Base-by-base conservation (phyloP, 2,329 filamentous ascomycete species). In the Cordyceps farinosa region DNA sequence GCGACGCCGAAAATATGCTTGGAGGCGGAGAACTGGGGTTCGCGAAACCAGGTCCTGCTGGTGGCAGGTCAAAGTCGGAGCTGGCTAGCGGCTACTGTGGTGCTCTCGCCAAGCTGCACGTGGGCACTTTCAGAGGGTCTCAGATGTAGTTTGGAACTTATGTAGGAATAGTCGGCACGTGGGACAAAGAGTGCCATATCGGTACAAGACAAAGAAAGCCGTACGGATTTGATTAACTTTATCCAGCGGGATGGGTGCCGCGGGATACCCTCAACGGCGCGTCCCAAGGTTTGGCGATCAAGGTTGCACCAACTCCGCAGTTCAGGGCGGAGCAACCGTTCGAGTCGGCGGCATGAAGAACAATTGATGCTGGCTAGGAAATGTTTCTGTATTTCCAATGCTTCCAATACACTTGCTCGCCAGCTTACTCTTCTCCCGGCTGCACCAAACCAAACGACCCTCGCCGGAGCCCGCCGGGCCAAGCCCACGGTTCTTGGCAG, bases 51-150 rank as follows among this genome's bases (percentile, higher is more conserved):
- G 32, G 50, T 36, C 4, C 38, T 45, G 53, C 34, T 42, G 45
- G 44, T 50, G 56, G 44, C 9, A 17, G 47, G 47, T 51, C 36
- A 38, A 60, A 36, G 27, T 27, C 22, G 22, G 27, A n/a, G 27
- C 45, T 27, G 7, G 47, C 27, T 45, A 34, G 36, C 15, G 32
- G 15, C 45, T 34, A n/a, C 44, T n/a, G 30, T 52, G 38, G 15
- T 50, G 34, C 45, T 42, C 48, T 38, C 10, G 58, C 58, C 58
- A 61, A 61, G 50, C 48, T 53, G 48, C 58, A 61, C 58, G 48
- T 61, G 58, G 57, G 38, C 36, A 47, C 29, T 29, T 22, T n/a
- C 38, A 53, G 50, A 61, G 47, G 50, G 58, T 60, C 48, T 61
- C 29, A 42, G 29, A 61, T 50, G 56, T 22, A 42, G 32, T 17